A percentile compares a stretch with the other conserved stretches of the same genome.
phyloP scores from a whole-genome alignment of 1,139 yeast genomes.

The Candida pseudoviswanathii region DNA sequence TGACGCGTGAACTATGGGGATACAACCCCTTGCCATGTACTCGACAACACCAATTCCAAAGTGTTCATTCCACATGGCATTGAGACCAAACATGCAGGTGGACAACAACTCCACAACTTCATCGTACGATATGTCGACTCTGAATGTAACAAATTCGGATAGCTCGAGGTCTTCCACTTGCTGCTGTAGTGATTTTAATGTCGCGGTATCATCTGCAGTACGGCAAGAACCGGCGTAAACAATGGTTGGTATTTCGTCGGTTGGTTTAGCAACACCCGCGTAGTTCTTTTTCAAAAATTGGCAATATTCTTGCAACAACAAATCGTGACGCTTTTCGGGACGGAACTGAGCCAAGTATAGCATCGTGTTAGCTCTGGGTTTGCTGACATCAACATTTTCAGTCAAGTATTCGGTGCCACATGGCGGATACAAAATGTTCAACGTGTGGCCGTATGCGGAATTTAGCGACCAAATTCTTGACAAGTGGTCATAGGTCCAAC shows the following conservation, averaged over 20 bases:
- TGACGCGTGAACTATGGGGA: slow-evolving; percentile 90
- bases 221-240: slow-evolving; percentile 87
- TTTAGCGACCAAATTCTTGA: slow-evolving; percentile 57
- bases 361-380: slow-evolving; percentile 53
- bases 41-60: slow-evolving; percentile 98
- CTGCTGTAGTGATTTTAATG: slow-evolving; percentile 52
- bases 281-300: slow-evolving; percentile 38
- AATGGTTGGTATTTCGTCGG: slow-evolving; percentile 48
- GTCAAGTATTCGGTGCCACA: slow-evolving; percentile 62
- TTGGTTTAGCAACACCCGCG: slow-evolving; percentile 16
- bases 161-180: slow-evolving; percentile 53
- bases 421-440: slow-evolving; percentile 78
- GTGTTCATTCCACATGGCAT: slow-evolving; percentile 99
- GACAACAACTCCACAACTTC: slow-evolving; percentile 57
- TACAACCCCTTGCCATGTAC: slow-evolving; percentile 81
- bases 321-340: slow-evolving; percentile 87
- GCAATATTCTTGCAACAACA: slow-evolving; percentile 66
- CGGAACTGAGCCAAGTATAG: slow-evolving; percentile 91
- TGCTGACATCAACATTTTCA: slow-evolving; percentile 11
- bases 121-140: slow-evolving; percentile 74
- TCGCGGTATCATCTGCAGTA: slow-evolving; percentile 61
- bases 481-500: slow-evolving; percentile 89
- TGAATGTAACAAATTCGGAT: slow-evolving; percentile 56
- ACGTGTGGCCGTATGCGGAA: slow-evolving; percentile 19
- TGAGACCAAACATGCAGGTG: slow-evolving; percentile 75